Evolutionary conservation across 371 early-diverging fungal species (phyloP).

Genomic region (Mortierella sp.): DNA sequence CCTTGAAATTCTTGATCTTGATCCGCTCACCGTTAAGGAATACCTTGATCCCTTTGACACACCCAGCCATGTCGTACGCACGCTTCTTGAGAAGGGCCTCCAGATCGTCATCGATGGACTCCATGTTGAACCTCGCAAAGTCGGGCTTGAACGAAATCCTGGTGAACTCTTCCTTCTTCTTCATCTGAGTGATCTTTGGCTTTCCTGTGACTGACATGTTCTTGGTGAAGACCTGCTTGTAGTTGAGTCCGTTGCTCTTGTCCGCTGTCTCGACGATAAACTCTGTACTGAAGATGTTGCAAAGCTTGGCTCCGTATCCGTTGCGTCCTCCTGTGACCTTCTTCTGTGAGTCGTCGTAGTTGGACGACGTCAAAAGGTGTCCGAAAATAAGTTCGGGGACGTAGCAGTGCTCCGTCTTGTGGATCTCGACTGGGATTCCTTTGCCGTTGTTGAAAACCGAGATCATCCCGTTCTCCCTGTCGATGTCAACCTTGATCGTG

Average conservation of each 20-base stretch:
- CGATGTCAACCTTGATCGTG: slow-evolving; percentile 93
- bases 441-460: slow-evolving; percentile 97
- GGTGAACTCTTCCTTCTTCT: slow-evolving; percentile 83
- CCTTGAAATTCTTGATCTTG: slow-evolving; percentile 89
- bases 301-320: slow-evolving; percentile 99
- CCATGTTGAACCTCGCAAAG: slow-evolving; percentile 94
- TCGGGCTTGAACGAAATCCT: slow-evolving; percentile 98
- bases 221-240: slow-evolving; percentile 88
- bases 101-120: slow-evolving; percentile 91
- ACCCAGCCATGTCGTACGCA: slow-evolving; percentile 98
- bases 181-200: slow-evolving; percentile 81
- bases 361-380: slow-evolving; percentile 98
- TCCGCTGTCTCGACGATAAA: slow-evolving; percentile 99
- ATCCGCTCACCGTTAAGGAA: slow-evolving; percentile 93
- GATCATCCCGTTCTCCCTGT: slow-evolving; percentile 85
- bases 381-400: slow-evolving; percentile 99
- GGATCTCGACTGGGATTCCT: slow-evolving; percentile 98
- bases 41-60: slow-evolving; percentile 91
- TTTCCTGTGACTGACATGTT: slow-evolving; percentile 89
- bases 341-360: slow-evolving; percentile 99
- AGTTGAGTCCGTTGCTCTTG: slow-evolving; percentile 78
- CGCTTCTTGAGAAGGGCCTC: slow-evolving; percentile 94
- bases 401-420: slow-evolving; percentile 94
- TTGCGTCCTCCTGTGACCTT: slow-evolving; percentile 99
- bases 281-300: slow-evolving; percentile 98